Evolutionary conservation across 2,329 filamentous ascomycete species (phyloP), one percentile per base, ranked within the genome.

Genomic region (Neofusicoccum laricinum): DNA sequence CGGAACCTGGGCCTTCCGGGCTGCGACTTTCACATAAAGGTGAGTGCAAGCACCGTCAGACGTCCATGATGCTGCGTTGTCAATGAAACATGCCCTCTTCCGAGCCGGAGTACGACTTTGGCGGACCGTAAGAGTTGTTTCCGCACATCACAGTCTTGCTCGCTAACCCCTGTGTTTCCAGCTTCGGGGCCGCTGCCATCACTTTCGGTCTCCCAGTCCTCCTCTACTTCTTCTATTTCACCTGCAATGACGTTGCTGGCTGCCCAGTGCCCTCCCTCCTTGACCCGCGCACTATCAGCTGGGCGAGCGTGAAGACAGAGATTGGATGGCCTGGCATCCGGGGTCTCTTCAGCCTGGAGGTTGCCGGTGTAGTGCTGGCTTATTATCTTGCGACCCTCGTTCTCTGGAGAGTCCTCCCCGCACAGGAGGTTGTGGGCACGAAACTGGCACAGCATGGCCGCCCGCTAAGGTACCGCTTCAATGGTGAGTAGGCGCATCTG

Each of bases 231-330:
- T 89, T 94, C 73, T 84, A 88, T 49, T 96, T 97, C 74, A 82
- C 89, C 71, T 97, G 94, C 84, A 98, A 97, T 80, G 93, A 98
- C 76, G 82, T 96, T 67, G 89, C 92, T 10, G 94, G 95, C 65
- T 98, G 94, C 74, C 95, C 94, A 50, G 89, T 91, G 2, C 92
- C 93, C 3, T 92, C 91, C 4, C 83, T 94, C 7, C 84, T 96
- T 43, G 83, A 85, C 69, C 93, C 90, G 34, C 87, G 84, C 64
- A 90, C 85, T 11, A 79, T 97, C 66, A 87, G 87, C 46, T 80
- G 93, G 58, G 85, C 89, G 19, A 85, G 86, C 70, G 80, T 97
- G 69, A 94, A 94, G 80, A 75, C 81, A 63, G 92, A 97, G 72
- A 86, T 91, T 45, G 92, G 90, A 70, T 97, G 93, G 92, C 90